Conservation (phyloP, 228 moss, liverwort and hornwort species). For the Sphagnum fallax region DNA sequence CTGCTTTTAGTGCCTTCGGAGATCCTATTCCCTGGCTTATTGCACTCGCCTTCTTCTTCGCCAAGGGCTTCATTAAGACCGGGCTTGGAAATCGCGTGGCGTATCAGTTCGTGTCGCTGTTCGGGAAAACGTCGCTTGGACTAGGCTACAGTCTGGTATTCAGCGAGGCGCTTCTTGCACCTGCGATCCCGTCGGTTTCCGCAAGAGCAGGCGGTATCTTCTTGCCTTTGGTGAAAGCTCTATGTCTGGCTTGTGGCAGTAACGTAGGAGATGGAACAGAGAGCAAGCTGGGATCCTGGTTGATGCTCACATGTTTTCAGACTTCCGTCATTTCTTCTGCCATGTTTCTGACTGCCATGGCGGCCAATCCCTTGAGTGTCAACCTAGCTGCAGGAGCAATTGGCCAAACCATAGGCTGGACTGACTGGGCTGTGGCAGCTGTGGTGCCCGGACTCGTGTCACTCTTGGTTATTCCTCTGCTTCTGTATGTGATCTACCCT, state of each 20-base stretch:
- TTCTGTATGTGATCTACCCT: slow-evolving; percentile 38
- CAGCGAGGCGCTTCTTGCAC: slow-evolving; percentile 50
- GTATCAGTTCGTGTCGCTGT: slow-evolving; percentile 45
- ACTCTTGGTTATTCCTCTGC: slow-evolving; percentile 32
- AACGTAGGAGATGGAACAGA: slow-evolving; percentile 38
- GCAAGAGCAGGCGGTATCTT: slow-evolving; percentile 55
- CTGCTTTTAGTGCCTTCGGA: slow-evolving; percentile 51
- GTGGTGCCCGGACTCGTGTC: slow-evolving; percentile 37
- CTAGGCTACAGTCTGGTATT: slow-evolving; percentile 52
- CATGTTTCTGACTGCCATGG: slow-evolving; percentile 65
- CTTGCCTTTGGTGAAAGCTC: slow-evolving; percentile 42
- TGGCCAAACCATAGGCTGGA: slow-evolving; percentile 46
- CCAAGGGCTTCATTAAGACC: slow-evolving; percentile 55
- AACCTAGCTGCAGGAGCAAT: slow-evolving; percentile 48
- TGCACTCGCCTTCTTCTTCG: slow-evolving; percentile 52
- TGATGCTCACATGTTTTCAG: slow-evolving; percentile 62
- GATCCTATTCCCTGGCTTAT: slow-evolving; percentile 59
- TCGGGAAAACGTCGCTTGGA: slow-evolving; percentile 45
- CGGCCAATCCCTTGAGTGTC: slow-evolving; percentile 47
- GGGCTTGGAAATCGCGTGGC: slow-evolving; percentile 53
- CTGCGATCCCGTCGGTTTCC: slow-evolving; percentile 45
- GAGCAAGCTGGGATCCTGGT: slow-evolving; percentile 45
- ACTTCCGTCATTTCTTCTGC: slow-evolving; percentile 58
- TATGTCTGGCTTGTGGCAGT: slow-evolving; percentile 57
- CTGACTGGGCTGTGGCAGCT: slow-evolving; percentile 49